A percentile compares a stretch with the other conserved stretches of the same genome.
Evolutionary conservation across 2,329 filamentous ascomycete genomes (phyloP).

Genomic region (Scytalidium sp.): DNA sequence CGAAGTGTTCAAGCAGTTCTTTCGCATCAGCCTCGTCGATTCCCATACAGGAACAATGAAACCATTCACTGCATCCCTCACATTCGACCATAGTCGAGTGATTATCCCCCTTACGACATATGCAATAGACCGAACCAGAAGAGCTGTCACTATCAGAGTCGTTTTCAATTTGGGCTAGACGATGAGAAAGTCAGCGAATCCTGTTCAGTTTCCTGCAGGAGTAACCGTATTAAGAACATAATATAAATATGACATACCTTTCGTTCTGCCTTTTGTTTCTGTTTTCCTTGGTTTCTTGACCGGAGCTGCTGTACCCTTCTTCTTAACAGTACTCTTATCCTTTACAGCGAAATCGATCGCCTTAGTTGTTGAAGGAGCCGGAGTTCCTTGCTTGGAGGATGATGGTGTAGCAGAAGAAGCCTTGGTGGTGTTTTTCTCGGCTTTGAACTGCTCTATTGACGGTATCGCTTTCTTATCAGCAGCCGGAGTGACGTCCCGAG

Average conservation of each 20-base stretch:
- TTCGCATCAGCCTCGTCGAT: constrained; percentile 24
- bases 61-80: constrained; percentile 31
- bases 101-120: constrained; percentile 29
- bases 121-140: constrained; percentile 28
- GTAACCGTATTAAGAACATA: not conserved
- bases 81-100: constrained; percentile 31
- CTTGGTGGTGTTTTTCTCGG: constrained; percentile 23
- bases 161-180: not conserved
- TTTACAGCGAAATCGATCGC: constrained; percentile 12
- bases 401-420: constrained; percentile 14
- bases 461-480: constrained; percentile 17
- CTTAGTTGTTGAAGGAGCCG: constrained; percentile 15
- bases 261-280: constrained; percentile 12
- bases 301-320: constrained; percentile 21
- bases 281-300: constrained; percentile 16
- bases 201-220: too few species aligned
- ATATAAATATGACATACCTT: constrained; percentile 13
- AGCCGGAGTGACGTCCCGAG: constrained; percentile 19
- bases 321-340: constrained; percentile 19
- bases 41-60: constrained; percentile 27
- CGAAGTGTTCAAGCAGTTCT: constrained; percentile 27
- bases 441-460: constrained; percentile 27
- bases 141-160: constrained; percentile 24
- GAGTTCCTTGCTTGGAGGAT: constrained; percentile 22
- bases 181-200: not conserved